Evolutionary conservation across 768 basidiomycete species (phyloP).

Genomic region (Phallus indusiatus): DNA sequence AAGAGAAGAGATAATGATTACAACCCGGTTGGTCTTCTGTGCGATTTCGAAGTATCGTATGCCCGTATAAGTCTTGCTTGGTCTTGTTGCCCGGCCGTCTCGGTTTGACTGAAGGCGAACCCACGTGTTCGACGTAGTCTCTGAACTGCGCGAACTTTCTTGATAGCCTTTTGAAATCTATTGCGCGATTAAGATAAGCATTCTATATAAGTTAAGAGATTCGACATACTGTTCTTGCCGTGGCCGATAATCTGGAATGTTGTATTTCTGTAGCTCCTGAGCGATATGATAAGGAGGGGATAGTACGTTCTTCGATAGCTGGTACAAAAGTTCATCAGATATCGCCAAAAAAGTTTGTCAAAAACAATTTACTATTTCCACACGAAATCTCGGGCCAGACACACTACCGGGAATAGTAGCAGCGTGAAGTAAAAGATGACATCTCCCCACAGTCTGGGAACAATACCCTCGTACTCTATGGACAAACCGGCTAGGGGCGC

Average conservation of each 20-base stretch:
- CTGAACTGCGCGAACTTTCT: slow-evolving; percentile 98
- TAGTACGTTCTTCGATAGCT: slow-evolving; percentile 88
- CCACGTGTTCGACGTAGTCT: slow-evolving; percentile 94
- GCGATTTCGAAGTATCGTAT: slow-evolving; percentile 76
- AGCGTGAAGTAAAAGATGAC: slow-evolving; percentile 85
- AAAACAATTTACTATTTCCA: slow-evolving; percentile 86
- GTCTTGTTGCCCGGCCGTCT: slow-evolving; percentile 75
- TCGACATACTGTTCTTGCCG: slow-evolving; percentile 85
- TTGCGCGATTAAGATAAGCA: slow-evolving; percentile 6
- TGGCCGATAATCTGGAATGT: slow-evolving; percentile 92
- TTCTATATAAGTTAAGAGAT: slow-evolving; percentile 8
- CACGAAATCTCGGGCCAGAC: slow-evolving; percentile 78
- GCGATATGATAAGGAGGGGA: slow-evolving; percentile 95
- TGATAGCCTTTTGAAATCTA: slow-evolving; percentile 98
- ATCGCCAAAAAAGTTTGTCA: not conserved
- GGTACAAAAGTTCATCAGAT: not conserved
- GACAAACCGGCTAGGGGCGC: slow-evolving; percentile 87
- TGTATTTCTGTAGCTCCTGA: slow-evolving; percentile 98
- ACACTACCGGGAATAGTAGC: slow-evolving; percentile 73
- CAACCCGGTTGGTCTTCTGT: slow-evolving; percentile 67
- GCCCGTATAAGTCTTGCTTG: slow-evolving; percentile 77
- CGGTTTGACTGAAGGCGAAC: slow-evolving; percentile 97
- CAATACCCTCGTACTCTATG: slow-evolving; percentile 80
- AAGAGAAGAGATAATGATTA: slow-evolving; percentile 20
- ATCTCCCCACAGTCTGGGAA: slow-evolving; percentile 83